Evolutionary conservation across 1,284 basidiomycete genomes (phyloP).

Genomic region (Cutaneotrichosporon sp.): DNA sequence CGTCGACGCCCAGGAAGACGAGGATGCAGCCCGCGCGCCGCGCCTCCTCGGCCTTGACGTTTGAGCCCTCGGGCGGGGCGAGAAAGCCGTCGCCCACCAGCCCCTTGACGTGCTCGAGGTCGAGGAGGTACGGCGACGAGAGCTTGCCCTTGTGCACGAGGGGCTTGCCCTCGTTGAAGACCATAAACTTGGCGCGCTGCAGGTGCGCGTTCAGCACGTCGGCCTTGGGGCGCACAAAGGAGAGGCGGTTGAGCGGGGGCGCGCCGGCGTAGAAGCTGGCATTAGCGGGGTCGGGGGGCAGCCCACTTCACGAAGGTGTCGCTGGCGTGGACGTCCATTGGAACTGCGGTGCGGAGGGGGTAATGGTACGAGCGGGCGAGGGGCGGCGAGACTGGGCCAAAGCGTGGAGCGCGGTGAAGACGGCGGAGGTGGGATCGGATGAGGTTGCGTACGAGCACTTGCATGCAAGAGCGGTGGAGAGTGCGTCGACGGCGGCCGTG

Average conservation of each 20-base stretch:
- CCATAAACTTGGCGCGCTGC: constrained; percentile 66
- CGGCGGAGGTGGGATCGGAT: background rate
- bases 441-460: background rate
- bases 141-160: constrained; percentile 53
- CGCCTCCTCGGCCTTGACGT: constrained; percentile 60
- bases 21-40: constrained; percentile 61
- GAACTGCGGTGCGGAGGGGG: background rate
- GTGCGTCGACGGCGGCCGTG: background rate
- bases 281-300: constrained; percentile 8
- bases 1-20: constrained; percentile 78
- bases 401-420: background rate
- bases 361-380: too few relatives aligned
- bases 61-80: constrained; percentile 29
- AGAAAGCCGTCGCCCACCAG: constrained; percentile 57
- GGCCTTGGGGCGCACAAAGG: constrained; percentile 75
- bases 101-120: constrained; percentile 66
- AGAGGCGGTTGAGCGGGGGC: constrained; percentile 75
- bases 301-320: constrained; percentile 8
- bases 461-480: background rate
- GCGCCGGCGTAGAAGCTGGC: constrained; percentile 72
- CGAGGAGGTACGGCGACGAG: constrained; percentile 58
- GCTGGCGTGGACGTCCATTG: background rate
- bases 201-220: constrained; percentile 70
- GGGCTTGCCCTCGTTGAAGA: constrained; percentile 59
- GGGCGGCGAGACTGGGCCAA: too few relatives aligned